These are phyloP conservation scores for Starmera amethionina DNA, from an alignment of 805 yeast species.

Conservation along the genomic window DNA sequence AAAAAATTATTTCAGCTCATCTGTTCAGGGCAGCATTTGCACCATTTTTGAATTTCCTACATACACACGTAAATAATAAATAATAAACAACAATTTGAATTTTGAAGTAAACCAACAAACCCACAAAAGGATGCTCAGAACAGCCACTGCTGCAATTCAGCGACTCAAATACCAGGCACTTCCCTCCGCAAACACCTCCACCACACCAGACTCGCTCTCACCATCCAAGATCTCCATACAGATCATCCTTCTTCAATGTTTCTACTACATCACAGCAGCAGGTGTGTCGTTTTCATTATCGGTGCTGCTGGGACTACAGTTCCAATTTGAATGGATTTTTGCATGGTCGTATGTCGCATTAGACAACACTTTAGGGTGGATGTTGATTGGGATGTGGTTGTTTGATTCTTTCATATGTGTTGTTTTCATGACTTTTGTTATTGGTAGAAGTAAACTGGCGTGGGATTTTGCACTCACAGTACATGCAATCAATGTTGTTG, in stretches of 20 bases:
- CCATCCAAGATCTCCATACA: slow-evolving; percentile 58
- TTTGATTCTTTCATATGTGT: slow-evolving; percentile 78
- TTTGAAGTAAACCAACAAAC: too few relatives aligned
- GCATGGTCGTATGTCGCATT: slow-evolving; percentile 69
- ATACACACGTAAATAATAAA: too few relatives aligned
- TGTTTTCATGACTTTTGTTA: slow-evolving; percentile 72
- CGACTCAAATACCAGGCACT: slow-evolving; percentile 3
- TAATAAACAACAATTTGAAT: too few relatives aligned
- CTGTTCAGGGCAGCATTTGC: background rate
- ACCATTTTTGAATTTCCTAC: too few relatives aligned
- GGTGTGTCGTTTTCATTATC: slow-evolving; percentile 57
- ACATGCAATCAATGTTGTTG: slow-evolving; percentile 66
- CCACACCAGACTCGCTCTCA: slow-evolving; percentile 33
- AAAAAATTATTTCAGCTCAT: background rate
- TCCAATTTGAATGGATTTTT: slow-evolving; percentile 62
- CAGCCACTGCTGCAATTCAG: slow-evolving; percentile 1
- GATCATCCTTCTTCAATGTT: slow-evolving; percentile 65
- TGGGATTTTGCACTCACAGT: slow-evolving; percentile 96
- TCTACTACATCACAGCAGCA: slow-evolving; percentile 69
- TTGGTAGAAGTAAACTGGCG: slow-evolving; percentile 87
- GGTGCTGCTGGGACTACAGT: slow-evolving; percentile 59
- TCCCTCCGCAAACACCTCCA: too few relatives aligned
- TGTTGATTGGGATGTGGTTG: slow-evolving; percentile 69
- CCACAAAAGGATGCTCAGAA: background rate
- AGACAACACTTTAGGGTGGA: slow-evolving; percentile 74